Evolutionary conservation across 2,329 filamentous ascomycete species (phyloP).

Genomic region (Xylaria hypoxylon): DNA sequence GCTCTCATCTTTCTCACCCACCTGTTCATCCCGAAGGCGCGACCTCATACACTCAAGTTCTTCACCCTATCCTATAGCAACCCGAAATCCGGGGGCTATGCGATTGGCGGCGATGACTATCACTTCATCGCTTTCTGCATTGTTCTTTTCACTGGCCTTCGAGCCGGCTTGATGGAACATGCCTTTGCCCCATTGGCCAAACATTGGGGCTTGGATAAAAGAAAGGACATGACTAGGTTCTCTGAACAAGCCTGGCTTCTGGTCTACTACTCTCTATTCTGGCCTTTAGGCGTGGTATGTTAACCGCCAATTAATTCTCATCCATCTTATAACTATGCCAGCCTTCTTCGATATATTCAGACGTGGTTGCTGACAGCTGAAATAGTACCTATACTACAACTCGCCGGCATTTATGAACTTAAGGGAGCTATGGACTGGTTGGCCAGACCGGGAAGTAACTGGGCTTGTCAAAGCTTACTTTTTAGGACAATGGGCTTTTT

Average conservation of each 20-base stretch:
- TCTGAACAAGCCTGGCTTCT: conserved; percentile 95
- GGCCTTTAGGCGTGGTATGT: conserved; percentile 84
- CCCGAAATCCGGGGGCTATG: conserved; percentile 74
- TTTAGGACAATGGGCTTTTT: conserved; percentile 89
- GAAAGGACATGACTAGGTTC: conserved; percentile 83
- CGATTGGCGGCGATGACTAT: conserved; percentile 81
- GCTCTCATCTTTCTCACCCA: conserved; percentile 86
- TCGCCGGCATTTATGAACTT: conserved; percentile 84
- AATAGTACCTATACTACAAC: conserved; percentile 80
- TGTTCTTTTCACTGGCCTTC: conserved; percentile 86
- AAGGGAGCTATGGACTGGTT: conserved; percentile 82
- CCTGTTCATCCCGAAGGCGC: conserved; percentile 82
- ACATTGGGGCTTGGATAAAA: conserved; percentile 76
- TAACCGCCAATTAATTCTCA: background rate
- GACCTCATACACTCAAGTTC: conserved; percentile 85
- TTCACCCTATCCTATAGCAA: conserved; percentile 89
- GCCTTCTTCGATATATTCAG: conserved; percentile 30
- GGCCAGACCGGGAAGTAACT: conserved; percentile 81
- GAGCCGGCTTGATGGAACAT: conserved; percentile 89
- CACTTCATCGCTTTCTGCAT: conserved; percentile 83
- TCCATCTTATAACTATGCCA: background rate
- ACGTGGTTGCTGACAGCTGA: conserved; percentile 12
- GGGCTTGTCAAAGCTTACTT: conserved; percentile 89
- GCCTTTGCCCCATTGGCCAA: conserved; percentile 82
- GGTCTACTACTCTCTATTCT: conserved; percentile 84